These are phyloP conservation scores for Globisporangium echinulatum DNA, from an alignment of 352 stramenopile species.

Conservation along the genomic window DNA sequence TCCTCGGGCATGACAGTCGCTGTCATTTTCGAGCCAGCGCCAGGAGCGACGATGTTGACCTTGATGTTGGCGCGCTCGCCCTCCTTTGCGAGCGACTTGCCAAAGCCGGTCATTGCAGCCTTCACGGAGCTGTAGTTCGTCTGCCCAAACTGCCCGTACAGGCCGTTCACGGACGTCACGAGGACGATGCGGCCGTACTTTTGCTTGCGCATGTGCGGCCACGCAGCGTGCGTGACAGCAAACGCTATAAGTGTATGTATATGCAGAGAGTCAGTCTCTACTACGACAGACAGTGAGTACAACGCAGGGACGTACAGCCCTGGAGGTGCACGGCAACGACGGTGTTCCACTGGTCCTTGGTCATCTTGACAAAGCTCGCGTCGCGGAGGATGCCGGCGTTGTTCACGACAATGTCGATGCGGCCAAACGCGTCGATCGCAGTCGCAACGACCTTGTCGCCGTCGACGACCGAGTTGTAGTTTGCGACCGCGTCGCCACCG, in stretches of 20 bases:
- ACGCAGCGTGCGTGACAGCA: slow-evolving; percentile 78
- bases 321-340: slow-evolving; percentile 82
- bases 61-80: slow-evolving; percentile 79
- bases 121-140: slow-evolving; percentile 90
- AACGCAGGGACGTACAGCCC: slow-evolving; percentile 21
- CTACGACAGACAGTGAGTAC: no score
- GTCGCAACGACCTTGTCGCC: slow-evolving; percentile 76
- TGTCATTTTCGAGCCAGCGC: slow-evolving; percentile 85
- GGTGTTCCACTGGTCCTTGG: slow-evolving; percentile 81
- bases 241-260: slow-evolving; percentile 30
- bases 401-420: slow-evolving; percentile 85
- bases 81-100: slow-evolving; percentile 87
- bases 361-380: slow-evolving; percentile 88
- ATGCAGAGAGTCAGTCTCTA: slow-evolving; percentile 3
- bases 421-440: slow-evolving; percentile 60
- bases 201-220: slow-evolving; percentile 85
- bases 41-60: slow-evolving; percentile 84
- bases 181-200: slow-evolving; percentile 86
- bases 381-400: slow-evolving; percentile 94
- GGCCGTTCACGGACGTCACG: slow-evolving; percentile 36
- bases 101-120: slow-evolving; percentile 90
- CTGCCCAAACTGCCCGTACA: slow-evolving; percentile 90
- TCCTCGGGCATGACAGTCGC: slow-evolving; percentile 79
- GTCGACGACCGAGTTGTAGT: slow-evolving; percentile 85
- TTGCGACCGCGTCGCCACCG: slow-evolving; percentile 63